Evolutionary conservation across 495 filamentous ascomycete species (phyloP), one percentile per base, ranked within the genome.

Genomic region (Tuber brumale): DNA sequence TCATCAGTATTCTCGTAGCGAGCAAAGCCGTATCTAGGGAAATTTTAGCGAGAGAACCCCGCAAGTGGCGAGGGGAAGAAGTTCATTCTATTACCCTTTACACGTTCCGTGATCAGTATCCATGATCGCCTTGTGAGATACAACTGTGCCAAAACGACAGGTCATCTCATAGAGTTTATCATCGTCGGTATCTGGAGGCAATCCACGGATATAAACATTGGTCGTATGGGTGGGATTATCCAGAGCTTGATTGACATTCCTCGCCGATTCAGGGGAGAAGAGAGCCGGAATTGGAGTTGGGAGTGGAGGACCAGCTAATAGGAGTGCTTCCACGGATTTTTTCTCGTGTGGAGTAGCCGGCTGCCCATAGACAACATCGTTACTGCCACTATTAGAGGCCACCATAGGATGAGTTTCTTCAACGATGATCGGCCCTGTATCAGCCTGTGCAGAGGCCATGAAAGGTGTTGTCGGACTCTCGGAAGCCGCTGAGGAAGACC

Each of bases 131-230:
- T 98, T 99, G 84, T 93, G 96, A 75, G 92, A 94, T 83, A 94
- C 91, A 75, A 97, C 94, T 71, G 89, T 89, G 61, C 95, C 96
- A 81, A 97, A 99, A 48, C 94, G 91, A 76, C 88, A 86, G 23
- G 94, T 92, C 86, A 95, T 97, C 23, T 86, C 86, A 74, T 92
- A 88, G 66, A 99, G 86, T 82, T 95, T 91, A 71, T 97, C 92
- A 83, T 99, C 95, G 72, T 95, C 94, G 0, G 95, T 98, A 80
- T 95, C 92, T 0, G 96, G 96, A 70, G 93, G 92, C 72, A 99
- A 90, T 23, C 95, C 95, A 73, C 95, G 92, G 76, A 99, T 97
- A 85, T 99, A 99, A 77, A 99, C 95, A 79, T 99, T 99, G 71
- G 89, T 98, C 87, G 89, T 94, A 80, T 86, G 92, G 82, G 89